Evolutionary conservation across 768 basidiomycete species (phyloP).

Genomic region (Boletus bicolor): DNA sequence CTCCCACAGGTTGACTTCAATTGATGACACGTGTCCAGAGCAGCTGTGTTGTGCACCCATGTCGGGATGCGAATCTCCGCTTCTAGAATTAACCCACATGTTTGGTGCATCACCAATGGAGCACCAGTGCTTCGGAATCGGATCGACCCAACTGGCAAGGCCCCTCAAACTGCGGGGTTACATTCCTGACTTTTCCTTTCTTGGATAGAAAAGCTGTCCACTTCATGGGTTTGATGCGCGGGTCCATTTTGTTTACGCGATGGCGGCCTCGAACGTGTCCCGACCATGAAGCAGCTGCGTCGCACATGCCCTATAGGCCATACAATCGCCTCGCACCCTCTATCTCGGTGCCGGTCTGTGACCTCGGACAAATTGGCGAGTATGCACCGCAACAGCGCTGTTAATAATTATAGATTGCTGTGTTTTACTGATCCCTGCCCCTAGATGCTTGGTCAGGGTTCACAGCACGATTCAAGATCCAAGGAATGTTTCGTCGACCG

Average conservation of each 20-base stretch:
- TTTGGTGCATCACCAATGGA: constrained; percentile 8
- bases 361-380: constrained; percentile 8
- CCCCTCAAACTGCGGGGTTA: constrained; percentile 33
- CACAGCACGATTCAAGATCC: constrained; percentile 5
- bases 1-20: constrained; percentile 18
- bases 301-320: constrained; percentile 6
- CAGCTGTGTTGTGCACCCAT: constrained; percentile 11
- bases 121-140: constrained; percentile 16
- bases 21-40: constrained; percentile 23
- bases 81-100: constrained; percentile 22
- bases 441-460: constrained; percentile 8
- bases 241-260: constrained; percentile 21
- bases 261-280: constrained; percentile 12
- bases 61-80: constrained; percentile 24
- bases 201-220: constrained; percentile 1
- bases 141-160: constrained; percentile 22
- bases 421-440: constrained; percentile 14
- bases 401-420: constrained; percentile 10
- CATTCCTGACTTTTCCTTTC: constrained; percentile 13
- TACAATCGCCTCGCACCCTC: background rate
- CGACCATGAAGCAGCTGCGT: constrained; percentile 2
- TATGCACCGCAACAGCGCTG: constrained; percentile 19
- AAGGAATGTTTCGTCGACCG: constrained; percentile 4
- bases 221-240: constrained; percentile 16
- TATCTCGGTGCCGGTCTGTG: constrained; percentile 27